These are phyloP conservation scores for Dothiorella sarmentorum DNA, from an alignment of 2,329 filamentous ascomycete species.

Conservation along the genomic window DNA sequence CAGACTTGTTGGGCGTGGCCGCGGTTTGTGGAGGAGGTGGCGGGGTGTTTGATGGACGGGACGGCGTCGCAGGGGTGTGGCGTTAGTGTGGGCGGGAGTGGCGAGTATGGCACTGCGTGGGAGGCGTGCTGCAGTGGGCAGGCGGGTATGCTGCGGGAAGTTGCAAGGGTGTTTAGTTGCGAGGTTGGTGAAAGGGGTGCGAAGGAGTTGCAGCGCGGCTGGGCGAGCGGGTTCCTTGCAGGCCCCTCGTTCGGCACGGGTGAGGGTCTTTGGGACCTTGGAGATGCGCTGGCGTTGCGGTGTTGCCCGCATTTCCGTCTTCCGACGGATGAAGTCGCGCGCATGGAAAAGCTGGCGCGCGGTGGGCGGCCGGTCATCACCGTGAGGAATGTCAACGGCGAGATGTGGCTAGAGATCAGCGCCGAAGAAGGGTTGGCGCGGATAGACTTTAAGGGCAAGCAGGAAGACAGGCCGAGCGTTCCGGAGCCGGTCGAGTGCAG, in stretches of 20 bases:
- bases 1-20: constrained; percentile 31
- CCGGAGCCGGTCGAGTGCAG: neutral
- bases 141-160: constrained; percentile 36
- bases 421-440: neutral
- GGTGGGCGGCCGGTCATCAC: neutral
- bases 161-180: constrained; percentile 39
- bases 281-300: constrained; percentile 30
- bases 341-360: constrained; percentile 19
- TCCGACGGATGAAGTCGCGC: constrained; percentile 21
- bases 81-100: no score
- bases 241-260: no score
- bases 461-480: neutral
- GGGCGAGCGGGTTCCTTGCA: no score
- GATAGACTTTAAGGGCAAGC: neutral
- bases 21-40: constrained; percentile 31
- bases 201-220: no score
- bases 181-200: no score
- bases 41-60: constrained; percentile 32
- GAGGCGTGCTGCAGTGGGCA: constrained; percentile 45
- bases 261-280: constrained; percentile 32
- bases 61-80: no score
- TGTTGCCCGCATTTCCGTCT: constrained; percentile 29
- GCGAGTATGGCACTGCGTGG: constrained; percentile 45
- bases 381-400: neutral
- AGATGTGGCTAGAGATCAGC: neutral